Percentiles rank a stretch among this genome's conserved stretches.
These are phyloP conservation scores for Metschnikowia bowlesiae DNA, from an alignment of 805 yeast genomes.

Conservation along the genomic window DNA sequence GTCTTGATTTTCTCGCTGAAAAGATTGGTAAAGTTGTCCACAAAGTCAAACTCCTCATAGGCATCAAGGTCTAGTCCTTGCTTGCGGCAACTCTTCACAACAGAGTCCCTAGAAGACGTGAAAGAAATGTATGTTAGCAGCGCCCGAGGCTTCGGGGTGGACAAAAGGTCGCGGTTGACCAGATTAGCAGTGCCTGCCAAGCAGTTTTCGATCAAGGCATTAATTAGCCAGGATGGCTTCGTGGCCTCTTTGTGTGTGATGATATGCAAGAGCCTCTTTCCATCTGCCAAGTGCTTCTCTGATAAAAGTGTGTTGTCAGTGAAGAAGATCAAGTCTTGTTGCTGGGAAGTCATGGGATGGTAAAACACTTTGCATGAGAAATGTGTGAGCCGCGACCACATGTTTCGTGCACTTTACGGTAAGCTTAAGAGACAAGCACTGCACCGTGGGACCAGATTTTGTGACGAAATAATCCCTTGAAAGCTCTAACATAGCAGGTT, in stretches of 20 bases:
- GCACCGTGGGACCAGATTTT: neutral
- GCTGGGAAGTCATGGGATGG: constrained; percentile 31
- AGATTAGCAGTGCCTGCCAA: constrained; percentile 44
- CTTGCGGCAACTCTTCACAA: constrained; percentile 32
- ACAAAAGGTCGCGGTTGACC: constrained; percentile 30
- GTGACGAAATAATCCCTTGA: neutral
- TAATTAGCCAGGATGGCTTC: constrained; percentile 59
- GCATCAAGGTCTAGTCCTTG: constrained; percentile 34
- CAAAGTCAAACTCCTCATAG: constrained; percentile 25
- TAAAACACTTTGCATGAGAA: neutral
- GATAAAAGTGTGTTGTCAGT: constrained; percentile 46
- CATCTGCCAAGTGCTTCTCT: constrained; percentile 18
- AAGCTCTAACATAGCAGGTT: no score
- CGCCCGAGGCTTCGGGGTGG: constrained; percentile 18
- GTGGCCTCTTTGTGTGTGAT: constrained; percentile 45
- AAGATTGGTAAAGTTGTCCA: constrained; percentile 47
- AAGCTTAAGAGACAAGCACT: no score
- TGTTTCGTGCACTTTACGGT: neutral
- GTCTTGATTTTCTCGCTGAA: constrained; percentile 30
- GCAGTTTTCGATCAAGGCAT: constrained; percentile 50
- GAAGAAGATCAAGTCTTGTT: constrained; percentile 56
- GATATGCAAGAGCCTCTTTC: constrained; percentile 18
- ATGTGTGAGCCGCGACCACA: neutral
- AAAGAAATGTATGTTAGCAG: constrained; percentile 34
- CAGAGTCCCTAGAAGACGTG: constrained; percentile 28